These are phyloP conservation scores for Monilinia fructigena DNA, from an alignment of 2,329 filamentous ascomycete genomes.

Conservation along the genomic window DNA sequence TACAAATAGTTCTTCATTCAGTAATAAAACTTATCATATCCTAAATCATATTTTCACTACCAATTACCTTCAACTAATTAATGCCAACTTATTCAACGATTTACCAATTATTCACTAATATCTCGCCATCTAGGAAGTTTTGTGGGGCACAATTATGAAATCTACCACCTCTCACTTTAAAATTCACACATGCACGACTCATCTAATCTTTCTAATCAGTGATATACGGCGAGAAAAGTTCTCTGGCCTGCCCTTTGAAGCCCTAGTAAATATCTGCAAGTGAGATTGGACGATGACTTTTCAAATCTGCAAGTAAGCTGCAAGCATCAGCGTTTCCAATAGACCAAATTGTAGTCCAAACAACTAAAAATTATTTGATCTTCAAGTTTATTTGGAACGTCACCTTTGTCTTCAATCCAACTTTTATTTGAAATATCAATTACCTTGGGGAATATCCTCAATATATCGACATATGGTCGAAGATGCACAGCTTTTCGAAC, in stretches of 20 bases:
- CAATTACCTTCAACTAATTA: not conserved
- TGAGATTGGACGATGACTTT: constrained; percentile 10
- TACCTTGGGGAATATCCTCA: not conserved
- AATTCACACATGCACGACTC: not conserved
- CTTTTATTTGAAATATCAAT: not conserved
- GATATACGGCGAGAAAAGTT: not conserved
- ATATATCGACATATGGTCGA: not conserved
- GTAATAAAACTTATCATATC: not conserved
- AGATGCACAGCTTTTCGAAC: not conserved
- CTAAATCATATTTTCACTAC: not conserved
- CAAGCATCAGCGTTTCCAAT: not conserved
- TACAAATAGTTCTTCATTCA: not conserved
- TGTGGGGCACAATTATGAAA: not conserved
- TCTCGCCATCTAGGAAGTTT: not conserved
- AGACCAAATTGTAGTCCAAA: too few species aligned
- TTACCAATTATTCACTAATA: too few species aligned
- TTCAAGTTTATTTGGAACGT: not conserved
- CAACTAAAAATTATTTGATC: not conserved
- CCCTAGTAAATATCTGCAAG: constrained; percentile 10
- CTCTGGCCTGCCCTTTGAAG: not conserved
- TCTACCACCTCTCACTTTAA: not conserved
- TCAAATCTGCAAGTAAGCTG: not conserved
- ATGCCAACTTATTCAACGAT: not conserved
- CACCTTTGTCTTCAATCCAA: too few species aligned
- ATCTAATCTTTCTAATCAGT: too few species aligned